Evolutionary conservation across 1,284 basidiomycete genomes (phyloP).

Genomic region (Microbotryum saponariae): DNA sequence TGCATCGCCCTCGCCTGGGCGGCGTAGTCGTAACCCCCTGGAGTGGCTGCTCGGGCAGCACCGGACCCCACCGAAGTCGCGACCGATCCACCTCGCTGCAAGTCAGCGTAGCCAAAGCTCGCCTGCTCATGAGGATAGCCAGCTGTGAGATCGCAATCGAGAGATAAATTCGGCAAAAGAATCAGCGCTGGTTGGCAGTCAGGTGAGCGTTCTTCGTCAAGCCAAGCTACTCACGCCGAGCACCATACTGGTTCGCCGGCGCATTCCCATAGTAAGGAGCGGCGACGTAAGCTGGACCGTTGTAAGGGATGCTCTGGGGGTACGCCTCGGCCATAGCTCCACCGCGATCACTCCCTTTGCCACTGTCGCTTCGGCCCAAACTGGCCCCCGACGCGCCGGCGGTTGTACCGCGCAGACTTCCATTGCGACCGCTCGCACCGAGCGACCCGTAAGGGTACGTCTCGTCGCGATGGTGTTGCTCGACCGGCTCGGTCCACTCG

Average conservation of each 20-base stretch:
- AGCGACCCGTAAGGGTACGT: not conserved
- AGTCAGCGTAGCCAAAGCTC: constrained; percentile 18
- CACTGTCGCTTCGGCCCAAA: constrained; percentile 19
- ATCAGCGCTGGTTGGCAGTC: not conserved
- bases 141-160: constrained; percentile 1
- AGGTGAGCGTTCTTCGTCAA: no score
- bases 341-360: constrained; percentile 7
- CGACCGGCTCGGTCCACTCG: constrained; percentile 16
- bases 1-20: constrained; percentile 11
- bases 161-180: not conserved
- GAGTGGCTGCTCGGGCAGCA: not conserved
- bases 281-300: constrained; percentile 7
- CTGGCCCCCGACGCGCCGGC: constrained; percentile 14
- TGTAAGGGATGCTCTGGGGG: constrained; percentile 17
- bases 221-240: constrained; percentile 3
- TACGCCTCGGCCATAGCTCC: constrained; percentile 19
- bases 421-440: constrained; percentile 3
- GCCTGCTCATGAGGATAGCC: constrained; percentile 27
- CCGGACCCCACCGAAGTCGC: constrained; percentile 3
- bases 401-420: not conserved
- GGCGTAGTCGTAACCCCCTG: constrained; percentile 13
- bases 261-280: constrained; percentile 12
- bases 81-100: constrained; percentile 22
- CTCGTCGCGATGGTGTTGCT: not conserved
- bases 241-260: not conserved